Base-by-base conservation (phyloP, 768 basidiomycete species). In the Dictyophora rubrovolvata region DNA sequence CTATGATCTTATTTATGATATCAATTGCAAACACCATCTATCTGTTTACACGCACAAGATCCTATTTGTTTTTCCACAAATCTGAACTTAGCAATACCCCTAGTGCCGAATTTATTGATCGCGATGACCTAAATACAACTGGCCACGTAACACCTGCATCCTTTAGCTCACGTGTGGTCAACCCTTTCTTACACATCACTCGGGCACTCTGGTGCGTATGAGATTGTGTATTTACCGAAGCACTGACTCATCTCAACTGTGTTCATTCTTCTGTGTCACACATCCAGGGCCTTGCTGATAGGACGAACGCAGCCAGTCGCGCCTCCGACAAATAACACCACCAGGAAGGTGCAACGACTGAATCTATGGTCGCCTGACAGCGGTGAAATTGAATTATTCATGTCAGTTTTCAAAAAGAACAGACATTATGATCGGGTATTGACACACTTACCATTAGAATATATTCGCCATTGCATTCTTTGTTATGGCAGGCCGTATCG, bases 281-380 rank as follows among this genome's bases (percentile, higher is more conserved):
- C 5, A 11, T 5, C n/a, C 36, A 59, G 57, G 57, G n/a, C 22
- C 48, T 59, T 59, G 16, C 50, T 59, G 20, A 42, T 59, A 18
- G 61, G 58, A 33, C 37, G 17, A 22, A 53, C 21, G 16, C 63
- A 48, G 46, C 56, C 57, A 22, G 21, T 53, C 20, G 14, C 59
- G 53, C 21, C 21, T 58, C 22, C 42, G 22, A 48, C n/a, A 51
- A 37, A 46, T 28, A 47, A 48, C 21, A 18, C 37, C 14, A 20
- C 23, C 16, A 20, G 47, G 21, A 18, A 77, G 49, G 79, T 91
- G n/a, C 88, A 89, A 66, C 84, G 88, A 67, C 71, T 93, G 54
- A 83, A 87, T 54, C 77, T 87, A 51, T 93, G 90, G 90, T 74
- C 77, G 12, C 89, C 91, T 2, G 83, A 81, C 18, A 82, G 84